phyloP scores from a whole-genome alignment of 2,329 filamentous ascomycete species.

The Curvularia lunata region DNA sequence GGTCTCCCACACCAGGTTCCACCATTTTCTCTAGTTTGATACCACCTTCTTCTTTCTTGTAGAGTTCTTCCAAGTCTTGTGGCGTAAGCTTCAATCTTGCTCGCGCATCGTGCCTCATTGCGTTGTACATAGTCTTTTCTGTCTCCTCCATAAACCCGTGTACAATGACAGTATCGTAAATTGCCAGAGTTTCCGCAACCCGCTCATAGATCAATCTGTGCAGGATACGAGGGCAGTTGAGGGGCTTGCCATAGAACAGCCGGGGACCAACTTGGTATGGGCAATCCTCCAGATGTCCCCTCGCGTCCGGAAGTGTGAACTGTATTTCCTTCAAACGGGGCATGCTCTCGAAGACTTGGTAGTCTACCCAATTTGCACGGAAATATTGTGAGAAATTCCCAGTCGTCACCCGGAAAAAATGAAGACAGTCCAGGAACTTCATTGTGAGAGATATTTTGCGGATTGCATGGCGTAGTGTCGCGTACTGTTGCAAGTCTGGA shows the following conservation, averaged over 20 bases:
- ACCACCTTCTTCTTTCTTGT: slow-evolving; percentile 26
- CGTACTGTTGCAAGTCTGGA: slow-evolving; percentile 31
- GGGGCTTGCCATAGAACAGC: slow-evolving; percentile 26
- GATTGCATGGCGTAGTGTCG: slow-evolving; percentile 35
- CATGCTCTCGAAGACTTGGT: slow-evolving; percentile 29
- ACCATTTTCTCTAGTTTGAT: slow-evolving; percentile 16
- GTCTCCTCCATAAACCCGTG: slow-evolving; percentile 28
- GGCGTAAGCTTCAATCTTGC: slow-evolving; percentile 14
- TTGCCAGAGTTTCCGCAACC: slow-evolving; percentile 24
- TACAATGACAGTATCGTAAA: slow-evolving; percentile 16
- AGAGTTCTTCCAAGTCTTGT: slow-evolving; percentile 22
- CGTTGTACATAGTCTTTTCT: slow-evolving; percentile 22
- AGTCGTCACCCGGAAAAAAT: slow-evolving; percentile 37
- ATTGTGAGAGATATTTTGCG: slow-evolving; percentile 31
- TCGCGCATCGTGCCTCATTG: slow-evolving; percentile 2
- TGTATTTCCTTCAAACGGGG: slow-evolving; percentile 31
- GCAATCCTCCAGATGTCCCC: slow-evolving; percentile 13
- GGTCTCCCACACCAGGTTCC: too few relatives aligned
- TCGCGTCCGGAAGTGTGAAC: slow-evolving; percentile 24
- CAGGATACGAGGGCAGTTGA: slow-evolving; percentile 31
- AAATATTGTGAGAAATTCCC: slow-evolving; percentile 20
- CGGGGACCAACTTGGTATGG: slow-evolving; percentile 5
- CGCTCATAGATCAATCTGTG: slow-evolving; percentile 37
- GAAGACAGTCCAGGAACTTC: slow-evolving; percentile 25
- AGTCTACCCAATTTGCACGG: slow-evolving; percentile 6